A percentile compares a stretch with the other conserved stretches of the same genome.
Evolutionary conservation across 306 rosid genomes (phyloP).

Genomic region (Calophaca sinica): DNA sequence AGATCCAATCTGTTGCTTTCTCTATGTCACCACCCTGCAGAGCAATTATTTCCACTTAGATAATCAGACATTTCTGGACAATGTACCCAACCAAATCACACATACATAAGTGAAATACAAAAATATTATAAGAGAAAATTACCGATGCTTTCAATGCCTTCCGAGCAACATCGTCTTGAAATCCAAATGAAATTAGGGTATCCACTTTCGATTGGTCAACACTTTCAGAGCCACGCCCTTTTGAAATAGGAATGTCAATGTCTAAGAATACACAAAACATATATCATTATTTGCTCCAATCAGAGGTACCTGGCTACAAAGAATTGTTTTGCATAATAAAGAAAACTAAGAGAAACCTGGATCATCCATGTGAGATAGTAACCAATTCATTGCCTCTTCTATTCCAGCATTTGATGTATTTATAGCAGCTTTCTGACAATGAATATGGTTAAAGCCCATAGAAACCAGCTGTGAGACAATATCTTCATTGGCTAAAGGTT

Average conservation of each 20-base stretch:
- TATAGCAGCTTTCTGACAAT: slow-evolving; percentile 94
- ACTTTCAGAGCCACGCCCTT: slow-evolving; percentile 48
- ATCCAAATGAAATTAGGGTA: slow-evolving; percentile 86
- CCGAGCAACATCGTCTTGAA: slow-evolving; percentile 81
- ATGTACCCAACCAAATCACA: background rate
- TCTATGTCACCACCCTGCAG: slow-evolving; percentile 90
- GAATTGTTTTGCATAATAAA: background rate
- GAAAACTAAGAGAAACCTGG: slow-evolving; percentile 60
- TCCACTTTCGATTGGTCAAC: slow-evolving; percentile 88
- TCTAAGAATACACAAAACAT: slow-evolving; percentile 51
- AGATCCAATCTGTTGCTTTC: slow-evolving; percentile 99
- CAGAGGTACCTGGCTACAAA: slow-evolving; percentile 25
- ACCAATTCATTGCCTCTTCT: slow-evolving; percentile 99
- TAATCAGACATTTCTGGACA: slow-evolving; percentile 4
- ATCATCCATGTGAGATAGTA: slow-evolving; percentile 93
- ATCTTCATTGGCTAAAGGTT: slow-evolving; percentile 62
- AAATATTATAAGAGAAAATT: slow-evolving; percentile 31
- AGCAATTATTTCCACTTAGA: slow-evolving; percentile 26
- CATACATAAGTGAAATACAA: background rate
- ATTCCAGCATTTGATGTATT: slow-evolving; percentile 83
- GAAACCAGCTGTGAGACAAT: slow-evolving; percentile 91
- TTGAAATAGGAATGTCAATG: slow-evolving; percentile 73
- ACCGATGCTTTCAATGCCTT: slow-evolving; percentile 91
- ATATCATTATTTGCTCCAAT: slow-evolving; percentile 36
- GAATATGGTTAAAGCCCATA: slow-evolving; percentile 88